Evolutionary conservation across 75 land plant species (phyloP).

Genomic region (Cunninghamia lanceolata): DNA sequence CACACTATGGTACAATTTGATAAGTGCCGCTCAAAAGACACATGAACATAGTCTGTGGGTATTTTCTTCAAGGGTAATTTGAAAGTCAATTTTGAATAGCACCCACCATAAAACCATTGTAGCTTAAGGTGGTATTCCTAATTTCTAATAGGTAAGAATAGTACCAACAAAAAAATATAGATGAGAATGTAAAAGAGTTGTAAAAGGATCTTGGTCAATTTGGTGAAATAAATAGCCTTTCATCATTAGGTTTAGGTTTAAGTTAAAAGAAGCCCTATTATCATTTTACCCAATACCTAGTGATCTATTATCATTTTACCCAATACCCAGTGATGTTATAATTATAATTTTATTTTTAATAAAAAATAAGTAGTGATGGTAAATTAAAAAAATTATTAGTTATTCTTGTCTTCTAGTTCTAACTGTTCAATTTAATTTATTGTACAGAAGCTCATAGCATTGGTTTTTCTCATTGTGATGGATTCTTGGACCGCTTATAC

Average conservation of each 20-base stretch:
- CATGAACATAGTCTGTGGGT: not conserved
- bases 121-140: not conserved
- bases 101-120: not conserved
- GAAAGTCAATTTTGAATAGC: not conserved
- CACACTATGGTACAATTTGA: not conserved
- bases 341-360: too few species aligned
- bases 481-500: constrained; percentile 43
- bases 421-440: not conserved
- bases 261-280: too few species aligned
- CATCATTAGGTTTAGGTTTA: too few species aligned
- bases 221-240: too few species aligned
- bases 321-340: too few species aligned
- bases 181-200: too few species aligned
- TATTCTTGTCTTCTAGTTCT: not conserved
- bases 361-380: too few species aligned
- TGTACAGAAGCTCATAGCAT: constrained; percentile 32
- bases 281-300: too few species aligned
- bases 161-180: not conserved
- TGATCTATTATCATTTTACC: too few species aligned
- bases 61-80: not conserved
- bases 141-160: not conserved
- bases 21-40: not conserved
- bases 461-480: constrained; percentile 69
- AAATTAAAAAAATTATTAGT: too few species aligned
- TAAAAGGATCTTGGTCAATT: too few species aligned